Conservation (phyloP, 1,284 basidiomycete species). For the Macrocystidia cucumis region DNA sequence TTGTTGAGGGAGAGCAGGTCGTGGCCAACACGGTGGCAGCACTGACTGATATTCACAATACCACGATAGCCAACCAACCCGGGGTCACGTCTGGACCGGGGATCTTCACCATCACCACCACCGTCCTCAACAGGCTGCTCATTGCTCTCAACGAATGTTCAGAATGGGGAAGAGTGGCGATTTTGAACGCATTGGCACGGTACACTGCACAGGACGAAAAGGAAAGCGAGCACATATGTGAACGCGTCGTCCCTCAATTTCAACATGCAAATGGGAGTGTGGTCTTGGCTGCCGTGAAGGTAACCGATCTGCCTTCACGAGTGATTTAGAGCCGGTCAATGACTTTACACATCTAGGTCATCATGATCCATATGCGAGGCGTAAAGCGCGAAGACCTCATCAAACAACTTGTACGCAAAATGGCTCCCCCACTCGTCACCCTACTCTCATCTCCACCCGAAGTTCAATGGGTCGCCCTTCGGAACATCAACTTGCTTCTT, state of each 20-base stretch:
- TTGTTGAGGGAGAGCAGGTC: conserved; percentile 45
- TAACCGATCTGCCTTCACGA: conserved; percentile 17
- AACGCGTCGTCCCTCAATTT: conserved; percentile 96
- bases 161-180: conserved; percentile 96
- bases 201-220: conserved; percentile 84
- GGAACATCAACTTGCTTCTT: conserved; percentile 94
- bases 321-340: conserved; percentile 2
- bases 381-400: conserved; percentile 83
- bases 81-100: conserved; percentile 54
- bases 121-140: conserved; percentile 83
- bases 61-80: conserved; percentile 49
- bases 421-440: conserved; percentile 93
- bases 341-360: conserved; percentile 53
- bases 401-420: conserved; percentile 87
- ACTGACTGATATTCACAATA: conserved; percentile 85
- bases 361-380: conserved; percentile 93
- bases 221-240: conserved; percentile 98
- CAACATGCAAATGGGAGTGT: conserved; percentile 96
- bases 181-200: conserved; percentile 80
- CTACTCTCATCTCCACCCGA: conserved; percentile 73
- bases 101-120: conserved; percentile 76
- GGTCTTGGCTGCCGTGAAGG: conserved; percentile 92
- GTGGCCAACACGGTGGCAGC: conserved; percentile 95
- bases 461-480: conserved; percentile 94
- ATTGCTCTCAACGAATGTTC: conserved; percentile 98